Evolutionary conservation across 2,329 filamentous ascomycete genomes (phyloP), one percentile per base, ranked within the genome.

Genomic region (Penicillium occitanis): DNA sequence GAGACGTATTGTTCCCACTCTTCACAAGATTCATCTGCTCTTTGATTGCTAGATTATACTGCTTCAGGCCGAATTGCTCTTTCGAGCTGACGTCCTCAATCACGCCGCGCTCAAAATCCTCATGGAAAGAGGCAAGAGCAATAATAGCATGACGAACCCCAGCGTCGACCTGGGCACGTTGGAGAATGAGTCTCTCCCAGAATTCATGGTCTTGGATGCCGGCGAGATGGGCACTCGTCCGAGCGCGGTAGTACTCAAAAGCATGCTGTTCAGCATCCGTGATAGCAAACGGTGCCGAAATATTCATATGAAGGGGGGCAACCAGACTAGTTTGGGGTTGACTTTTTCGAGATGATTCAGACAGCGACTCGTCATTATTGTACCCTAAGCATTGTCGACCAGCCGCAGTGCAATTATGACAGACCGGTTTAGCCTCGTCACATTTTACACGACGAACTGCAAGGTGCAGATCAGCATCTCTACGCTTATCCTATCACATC

Each of bases 1-100:
- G 25, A 48, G 17, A 17, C 11, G 14, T 33, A 30, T 7, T 30
- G 25, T 46, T 46, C 7, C 22, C n/a, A 19, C 19, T 57, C 11
- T 22, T 63, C 17, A n/a, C 50, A 14, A 57, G 25, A 22, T 44
- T 42, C 22, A 46, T 55, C 33, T 63, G 61, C 40, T 63, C 51
- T 63, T 42, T 57, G n/a, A 63, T 63, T 17, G 61, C 61, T 19
- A 63, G 40, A 57, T 63, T 63, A 25, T 63, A 63, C 17, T 63
- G 61, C 50, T 63, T 42, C n/a, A 63, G 50, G 10, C 48, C 61
- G 13, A 63, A 63, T 1, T 57, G 48, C 17, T 53, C 57, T 14
- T 60, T 42, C 2, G 57, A 33, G 14, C 37, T 46, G 17, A 46
- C 25, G 3, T 40, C 30, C 7, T 42, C 57, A 3, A 46, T 30